Base-by-base conservation (phyloP, 2,329 filamentous ascomycete species). In the Waltergamsia citrina region DNA sequence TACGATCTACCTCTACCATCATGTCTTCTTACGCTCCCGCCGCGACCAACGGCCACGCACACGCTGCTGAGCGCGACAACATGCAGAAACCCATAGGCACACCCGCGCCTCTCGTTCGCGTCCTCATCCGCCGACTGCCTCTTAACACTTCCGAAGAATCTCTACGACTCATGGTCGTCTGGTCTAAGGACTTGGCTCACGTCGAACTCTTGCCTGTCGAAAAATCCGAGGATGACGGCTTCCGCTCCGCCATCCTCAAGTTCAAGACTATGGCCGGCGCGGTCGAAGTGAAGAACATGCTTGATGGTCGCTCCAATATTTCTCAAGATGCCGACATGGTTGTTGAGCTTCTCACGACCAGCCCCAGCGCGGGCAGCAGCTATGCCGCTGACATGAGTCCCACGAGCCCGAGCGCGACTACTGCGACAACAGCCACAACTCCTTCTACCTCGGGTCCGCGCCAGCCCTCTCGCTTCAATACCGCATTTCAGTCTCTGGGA, bases 401-500 rank as follows among this genome's bases (percentile, higher is more conserved):
- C 7, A 41, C 37, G 22, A 46, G 40, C 21, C 38, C 44, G 2
- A 39, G 41, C 34, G 40, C 40, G 12, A 35, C 46, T 6, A 47
- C 53, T 6, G 51, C 50, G 20, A 42, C 56, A 11, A 34, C 26
- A 21, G 17, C 29, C 15, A 18, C 31, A 27, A 54, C 63, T 14
- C 63, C 67, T 3, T 62, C 63, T 23, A 55, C 53, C 1, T 46
- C 59, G 4, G 58, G 61, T 12, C 54, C 60, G 24, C 68, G 72
- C 40, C 72, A 76, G 45, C 58, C 67, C 6, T 69, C 71, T 33
- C 71, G 77, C 36, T 83, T 74, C 53, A 76, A 74, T 42, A 71
- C 67, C 14, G 62, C 68, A 4, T 84, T 81, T 46, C 71, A 78
- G 39, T 62, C 69, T 6, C 57, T 74, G 38, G 77, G 81, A 36